A percentile compares a stretch with the other conserved stretches of the same genome.
Evolutionary conservation across 164 flowering plant species (phyloP).

Genomic region (Paratinospora sagittata): DNA sequence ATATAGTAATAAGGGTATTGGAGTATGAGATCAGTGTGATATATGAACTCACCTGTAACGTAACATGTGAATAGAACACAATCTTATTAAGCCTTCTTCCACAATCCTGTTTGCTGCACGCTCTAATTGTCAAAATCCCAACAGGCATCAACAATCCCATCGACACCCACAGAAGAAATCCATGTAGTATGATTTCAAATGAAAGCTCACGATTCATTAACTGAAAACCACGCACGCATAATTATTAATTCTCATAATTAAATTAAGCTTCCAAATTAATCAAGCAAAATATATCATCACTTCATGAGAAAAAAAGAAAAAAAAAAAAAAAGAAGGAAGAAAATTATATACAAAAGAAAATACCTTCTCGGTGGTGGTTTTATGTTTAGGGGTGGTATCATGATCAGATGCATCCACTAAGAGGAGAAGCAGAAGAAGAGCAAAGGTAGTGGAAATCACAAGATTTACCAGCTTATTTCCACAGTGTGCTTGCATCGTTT

Average conservation of each 20-base stretch:
- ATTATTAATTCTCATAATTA: neutral
- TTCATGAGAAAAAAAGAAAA: too few species aligned
- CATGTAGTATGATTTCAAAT: slow-evolving; percentile 45
- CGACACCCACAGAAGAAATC: slow-evolving; percentile 69
- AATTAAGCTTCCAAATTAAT: neutral
- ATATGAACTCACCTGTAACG: slow-evolving; percentile 54
- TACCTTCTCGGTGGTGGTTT: slow-evolving; percentile 38
- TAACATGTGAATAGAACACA: slow-evolving; percentile 57
- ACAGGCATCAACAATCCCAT: slow-evolving; percentile 78
- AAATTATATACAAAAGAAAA: too few species aligned
- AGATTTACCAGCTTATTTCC: slow-evolving; percentile 19
- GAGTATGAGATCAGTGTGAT: neutral
- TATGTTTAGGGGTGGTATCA: slow-evolving; percentile 13
- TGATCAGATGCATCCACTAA: slow-evolving; percentile 24
- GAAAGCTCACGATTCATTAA: slow-evolving; percentile 27
- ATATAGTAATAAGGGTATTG: neutral
- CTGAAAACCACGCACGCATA: slow-evolving; percentile 18
- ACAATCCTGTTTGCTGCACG: slow-evolving; percentile 39
- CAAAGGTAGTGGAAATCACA: slow-evolving; percentile 14
- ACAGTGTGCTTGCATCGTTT: slow-evolving; percentile 14
- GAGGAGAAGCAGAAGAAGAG: slow-evolving; percentile 23
- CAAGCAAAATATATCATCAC: neutral
- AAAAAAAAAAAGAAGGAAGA: too few species aligned
- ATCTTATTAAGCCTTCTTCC: slow-evolving; percentile 36
- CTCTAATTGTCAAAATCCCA: slow-evolving; percentile 62